phyloP scores from a whole-genome alignment of 306 rosid species.

The Rosa rugosa region DNA sequence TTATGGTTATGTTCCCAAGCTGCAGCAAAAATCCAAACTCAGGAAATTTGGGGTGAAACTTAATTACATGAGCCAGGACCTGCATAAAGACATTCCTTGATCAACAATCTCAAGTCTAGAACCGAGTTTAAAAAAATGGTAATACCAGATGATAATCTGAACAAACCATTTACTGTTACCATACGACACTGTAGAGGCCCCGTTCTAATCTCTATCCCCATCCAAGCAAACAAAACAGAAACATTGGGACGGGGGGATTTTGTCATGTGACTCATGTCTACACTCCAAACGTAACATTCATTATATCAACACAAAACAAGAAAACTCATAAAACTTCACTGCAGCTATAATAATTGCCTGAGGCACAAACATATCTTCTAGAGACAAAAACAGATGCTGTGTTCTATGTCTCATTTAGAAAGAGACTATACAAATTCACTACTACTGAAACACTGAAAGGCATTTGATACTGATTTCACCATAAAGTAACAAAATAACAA shows the following conservation, averaged over 20 bases:
- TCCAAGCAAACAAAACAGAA: background rate
- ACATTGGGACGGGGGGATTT: background rate
- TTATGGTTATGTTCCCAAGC: conserved; percentile 58
- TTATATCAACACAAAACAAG: background rate
- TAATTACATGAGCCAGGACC: conserved; percentile 68
- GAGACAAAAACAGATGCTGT: background rate
- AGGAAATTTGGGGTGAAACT: conserved; percentile 80
- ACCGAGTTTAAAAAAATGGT: too few species aligned
- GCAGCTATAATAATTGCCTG: background rate
- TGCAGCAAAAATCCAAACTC: conserved; percentile 77
- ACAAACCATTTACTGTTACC: background rate
- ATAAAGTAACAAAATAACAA: too few species aligned
- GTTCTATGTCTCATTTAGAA: background rate
- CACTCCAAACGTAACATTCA: background rate
- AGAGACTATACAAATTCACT: too few species aligned
- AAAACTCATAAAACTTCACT: background rate
- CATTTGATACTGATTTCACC: too few species aligned
- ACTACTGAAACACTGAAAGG: too few species aligned
- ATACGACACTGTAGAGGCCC: background rate
- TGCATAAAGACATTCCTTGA: conserved; percentile 17
- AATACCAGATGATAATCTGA: too few species aligned
- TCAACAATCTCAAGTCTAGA: background rate
- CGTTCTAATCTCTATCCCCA: background rate
- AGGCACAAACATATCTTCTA: background rate
- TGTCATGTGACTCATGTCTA: background rate